Evolutionary conservation across 495 filamentous ascomycete genomes (phyloP).

Genomic region (Glutinoglossum americanum): DNA sequence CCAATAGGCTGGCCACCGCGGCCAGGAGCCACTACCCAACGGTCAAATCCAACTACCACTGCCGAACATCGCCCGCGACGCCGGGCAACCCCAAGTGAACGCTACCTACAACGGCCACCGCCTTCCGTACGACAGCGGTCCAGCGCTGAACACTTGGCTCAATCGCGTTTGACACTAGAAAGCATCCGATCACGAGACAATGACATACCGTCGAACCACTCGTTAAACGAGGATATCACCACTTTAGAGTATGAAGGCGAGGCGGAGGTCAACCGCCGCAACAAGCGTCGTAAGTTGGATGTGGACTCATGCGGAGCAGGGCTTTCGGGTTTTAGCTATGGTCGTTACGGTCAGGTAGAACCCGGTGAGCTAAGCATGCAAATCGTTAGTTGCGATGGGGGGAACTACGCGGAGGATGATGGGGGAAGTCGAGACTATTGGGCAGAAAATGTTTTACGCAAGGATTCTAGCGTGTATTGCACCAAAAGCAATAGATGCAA

Average conservation of each 20-base stretch:
- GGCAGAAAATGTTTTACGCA: conserved; percentile 61
- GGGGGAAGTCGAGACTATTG: conserved; percentile 31
- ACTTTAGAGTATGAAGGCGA: conserved; percentile 18
- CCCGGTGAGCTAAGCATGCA: conserved; percentile 65
- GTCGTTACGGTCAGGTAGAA: conserved; percentile 63
- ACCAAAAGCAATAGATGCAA: conserved; percentile 69
- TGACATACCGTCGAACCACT: conserved; percentile 17
- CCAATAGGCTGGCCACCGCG: background rate
- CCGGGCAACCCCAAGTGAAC: background rate
- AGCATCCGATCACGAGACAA: conserved; percentile 3
- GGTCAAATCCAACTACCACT: conserved; percentile 16
- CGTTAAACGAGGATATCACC: conserved; percentile 20
- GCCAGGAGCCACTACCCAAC: conserved; percentile 19
- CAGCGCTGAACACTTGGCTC: background rate
- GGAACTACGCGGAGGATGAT: conserved; percentile 38
- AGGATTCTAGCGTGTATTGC: conserved; percentile 72
- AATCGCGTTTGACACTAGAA: background rate
- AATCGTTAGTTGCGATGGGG: conserved; percentile 75
- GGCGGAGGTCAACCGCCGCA: conserved; percentile 17
- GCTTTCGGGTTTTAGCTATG: conserved; percentile 46
- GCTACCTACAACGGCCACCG: background rate
- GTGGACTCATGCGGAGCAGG: conserved; percentile 30
- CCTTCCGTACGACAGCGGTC: background rate
- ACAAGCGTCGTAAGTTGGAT: conserved; percentile 62
- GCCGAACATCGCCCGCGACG: background rate